Evolutionary conservation across 1,284 basidiomycete species (phyloP).

Genomic region (Paramarasmius palmivorus): DNA sequence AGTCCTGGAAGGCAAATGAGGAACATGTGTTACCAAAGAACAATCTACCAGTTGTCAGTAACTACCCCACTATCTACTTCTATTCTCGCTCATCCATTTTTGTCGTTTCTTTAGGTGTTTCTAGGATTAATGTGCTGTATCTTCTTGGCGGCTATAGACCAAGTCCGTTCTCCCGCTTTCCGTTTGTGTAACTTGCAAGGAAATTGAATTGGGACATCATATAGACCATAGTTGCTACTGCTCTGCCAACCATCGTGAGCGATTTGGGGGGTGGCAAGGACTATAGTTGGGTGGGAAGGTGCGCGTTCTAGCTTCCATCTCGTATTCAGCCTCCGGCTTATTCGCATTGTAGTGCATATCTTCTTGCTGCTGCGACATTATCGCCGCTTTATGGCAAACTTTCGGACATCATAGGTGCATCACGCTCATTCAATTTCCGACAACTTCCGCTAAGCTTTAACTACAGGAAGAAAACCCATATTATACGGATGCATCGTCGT

Average conservation of each 20-base stretch:
- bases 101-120: conserved; percentile 42
- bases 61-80: not conserved
- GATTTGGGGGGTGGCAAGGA: conserved; percentile 67
- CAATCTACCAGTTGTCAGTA: conserved; percentile 45
- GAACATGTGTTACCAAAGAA: conserved; percentile 56
- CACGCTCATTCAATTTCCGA: not conserved
- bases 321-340: not conserved
- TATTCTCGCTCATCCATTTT: not conserved
- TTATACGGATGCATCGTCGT: conserved; percentile 67
- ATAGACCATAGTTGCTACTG: conserved; percentile 78
- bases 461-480: conserved; percentile 70
- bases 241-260: conserved; percentile 76
- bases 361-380: conserved; percentile 69
- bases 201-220: conserved; percentile 1
- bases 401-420: conserved; percentile 21
- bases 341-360: conserved; percentile 55
- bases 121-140: conserved; percentile 52
- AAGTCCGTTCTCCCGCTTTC: conserved; percentile 33
- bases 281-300: conserved; percentile 82
- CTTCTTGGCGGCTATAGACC: conserved; percentile 62
- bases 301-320: conserved; percentile 17
- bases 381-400: conserved; percentile 78
- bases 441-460: not conserved
- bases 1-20: conserved; percentile 54
- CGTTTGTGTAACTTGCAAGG: not conserved